These are phyloP conservation scores for Ophiostoma ips DNA, from an alignment of 2,329 filamentous ascomycete genomes.

Conservation along the genomic window DNA sequence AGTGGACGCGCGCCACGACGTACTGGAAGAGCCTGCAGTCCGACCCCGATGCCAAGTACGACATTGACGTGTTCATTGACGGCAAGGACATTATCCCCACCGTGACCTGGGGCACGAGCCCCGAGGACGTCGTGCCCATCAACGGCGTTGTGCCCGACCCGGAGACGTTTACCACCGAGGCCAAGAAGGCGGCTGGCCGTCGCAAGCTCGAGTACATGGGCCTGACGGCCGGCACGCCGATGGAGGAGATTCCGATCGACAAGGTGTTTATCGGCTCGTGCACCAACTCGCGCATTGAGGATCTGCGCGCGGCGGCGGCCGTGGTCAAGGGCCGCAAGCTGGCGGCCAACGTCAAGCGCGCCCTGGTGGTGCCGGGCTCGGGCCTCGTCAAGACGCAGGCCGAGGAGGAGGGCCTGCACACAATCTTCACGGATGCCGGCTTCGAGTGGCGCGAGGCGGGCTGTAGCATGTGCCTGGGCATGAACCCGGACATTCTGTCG, in stretches of 20 bases:
- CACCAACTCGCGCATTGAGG: conserved; percentile 94
- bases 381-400: conserved; percentile 87
- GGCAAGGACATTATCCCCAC: conserved; percentile 88
- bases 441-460: conserved; percentile 98
- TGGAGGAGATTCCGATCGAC: conserved; percentile 86
- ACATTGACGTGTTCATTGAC: conserved; percentile 79
- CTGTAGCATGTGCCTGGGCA: conserved; percentile 97
- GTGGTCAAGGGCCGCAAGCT: conserved; percentile 81
- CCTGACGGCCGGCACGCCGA: conserved; percentile 66
- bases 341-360: conserved; percentile 77
- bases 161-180: conserved; percentile 66
- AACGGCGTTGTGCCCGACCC: conserved; percentile 82
- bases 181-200: conserved; percentile 66
- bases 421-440: conserved; percentile 80
- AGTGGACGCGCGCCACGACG: conserved; percentile 77
- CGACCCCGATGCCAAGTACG: conserved; percentile 79
- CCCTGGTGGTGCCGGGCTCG: conserved; percentile 92
- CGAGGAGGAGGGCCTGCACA: conserved; percentile 82
- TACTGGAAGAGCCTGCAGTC: conserved; percentile 84
- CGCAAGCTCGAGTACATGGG: conserved; percentile 96
- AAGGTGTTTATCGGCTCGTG: conserved; percentile 98
- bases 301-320: conserved; percentile 73
- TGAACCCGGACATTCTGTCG: conserved; percentile 95
- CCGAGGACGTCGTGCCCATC: conserved; percentile 92
- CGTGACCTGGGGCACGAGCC: conserved; percentile 92